phyloP scores from a whole-genome alignment of 2,329 filamentous ascomycete genomes.

The Fusarium succisae region DNA sequence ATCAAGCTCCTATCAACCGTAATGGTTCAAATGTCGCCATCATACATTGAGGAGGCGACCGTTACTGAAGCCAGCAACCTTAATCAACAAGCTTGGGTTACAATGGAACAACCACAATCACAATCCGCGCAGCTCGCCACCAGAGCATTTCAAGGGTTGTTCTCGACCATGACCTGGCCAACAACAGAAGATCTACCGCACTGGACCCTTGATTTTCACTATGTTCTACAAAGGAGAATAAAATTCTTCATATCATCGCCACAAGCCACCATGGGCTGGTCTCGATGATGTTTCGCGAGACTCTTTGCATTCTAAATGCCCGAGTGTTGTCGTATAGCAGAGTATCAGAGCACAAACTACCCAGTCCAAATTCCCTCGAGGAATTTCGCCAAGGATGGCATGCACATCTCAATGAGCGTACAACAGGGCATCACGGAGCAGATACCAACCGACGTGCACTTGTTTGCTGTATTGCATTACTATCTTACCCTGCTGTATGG shows the following conservation, averaged over 20 bases:
- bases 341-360: neutral
- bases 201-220: conserved; percentile 21
- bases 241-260: conserved; percentile 23
- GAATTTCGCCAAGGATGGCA: conserved; percentile 14
- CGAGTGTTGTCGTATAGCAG: neutral
- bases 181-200: conserved; percentile 27
- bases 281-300: neutral
- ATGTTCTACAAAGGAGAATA: conserved; percentile 5
- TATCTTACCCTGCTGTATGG: conserved; percentile 1
- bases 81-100: conserved; percentile 12
- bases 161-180: conserved; percentile 17
- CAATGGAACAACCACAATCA: conserved; percentile 9
- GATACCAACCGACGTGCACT: conserved; percentile 20
- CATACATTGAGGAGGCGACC: conserved; percentile 34
- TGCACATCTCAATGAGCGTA: conserved; percentile 2
- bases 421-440: neutral
- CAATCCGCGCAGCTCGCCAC: conserved; percentile 30
- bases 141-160: neutral
- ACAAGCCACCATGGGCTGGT: conserved; percentile 7
- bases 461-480: conserved; percentile 11
- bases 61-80: conserved; percentile 24
- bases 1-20: conserved; percentile 22
- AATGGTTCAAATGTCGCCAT: conserved; percentile 19
- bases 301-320: neutral
- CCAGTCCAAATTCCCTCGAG: conserved; percentile 13